These are phyloP conservation scores for Aphanomyces astaci DNA, from an alignment of 352 stramenopile genomes.

Conservation along the genomic window DNA sequence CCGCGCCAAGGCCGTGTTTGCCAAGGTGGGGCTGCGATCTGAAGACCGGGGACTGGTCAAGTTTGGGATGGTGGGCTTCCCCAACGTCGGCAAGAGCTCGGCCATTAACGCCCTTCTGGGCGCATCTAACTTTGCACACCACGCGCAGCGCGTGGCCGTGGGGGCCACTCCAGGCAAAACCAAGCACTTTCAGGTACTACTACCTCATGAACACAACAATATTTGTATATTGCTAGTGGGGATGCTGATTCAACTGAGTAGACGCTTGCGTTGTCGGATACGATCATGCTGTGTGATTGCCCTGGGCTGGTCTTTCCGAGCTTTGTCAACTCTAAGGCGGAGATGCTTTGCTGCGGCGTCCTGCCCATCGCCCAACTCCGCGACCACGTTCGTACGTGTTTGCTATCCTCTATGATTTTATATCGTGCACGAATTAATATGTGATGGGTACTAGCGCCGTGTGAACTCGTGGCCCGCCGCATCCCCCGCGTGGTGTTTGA, in stretches of 20 bases:
- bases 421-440: too few species aligned
- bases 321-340: constrained; percentile 97
- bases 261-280: constrained; percentile 95
- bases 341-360: constrained; percentile 98
- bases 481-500: constrained; percentile 95
- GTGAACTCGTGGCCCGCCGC: constrained; percentile 90
- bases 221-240: not conserved
- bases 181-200: constrained; percentile 99
- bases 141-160: constrained; percentile 94
- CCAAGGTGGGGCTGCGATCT: constrained; percentile 49
- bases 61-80: constrained; percentile 99
- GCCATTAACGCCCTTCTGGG: constrained; percentile 99
- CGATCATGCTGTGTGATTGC: constrained; percentile 99
- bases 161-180: constrained; percentile 98
- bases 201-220: too few species aligned
- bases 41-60: constrained; percentile 83
- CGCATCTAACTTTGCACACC: constrained; percentile 92
- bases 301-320: constrained; percentile 99
- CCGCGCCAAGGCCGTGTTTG: constrained; percentile 47
- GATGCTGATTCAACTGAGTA: constrained; percentile 24
- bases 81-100: constrained; percentile 99
- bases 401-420: constrained; percentile 28
- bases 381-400: constrained; percentile 80
- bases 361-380: constrained; percentile 97
- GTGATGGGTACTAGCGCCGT: too few species aligned